Evolutionary conservation across 306 rosid genomes (phyloP).

Genomic region (Cucumis cinereus): DNA sequence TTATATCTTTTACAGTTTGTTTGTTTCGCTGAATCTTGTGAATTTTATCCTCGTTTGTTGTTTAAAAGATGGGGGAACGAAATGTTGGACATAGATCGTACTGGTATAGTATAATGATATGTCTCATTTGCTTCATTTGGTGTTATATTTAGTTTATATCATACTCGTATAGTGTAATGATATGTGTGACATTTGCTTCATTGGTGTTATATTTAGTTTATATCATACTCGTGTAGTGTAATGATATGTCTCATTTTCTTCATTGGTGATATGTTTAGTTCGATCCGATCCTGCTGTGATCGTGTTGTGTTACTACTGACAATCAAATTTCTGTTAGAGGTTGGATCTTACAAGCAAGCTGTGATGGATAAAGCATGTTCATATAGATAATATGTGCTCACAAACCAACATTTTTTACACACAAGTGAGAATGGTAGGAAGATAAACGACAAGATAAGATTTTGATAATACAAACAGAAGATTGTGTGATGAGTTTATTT

Average conservation of each 20-base stretch:
- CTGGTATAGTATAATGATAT: constrained; percentile 10
- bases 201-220: neutral
- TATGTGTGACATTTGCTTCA: neutral
- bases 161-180: constrained; percentile 12
- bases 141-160: neutral
- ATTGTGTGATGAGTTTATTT: neutral
- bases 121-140: constrained; percentile 4
- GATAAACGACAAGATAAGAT: neutral
- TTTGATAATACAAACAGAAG: constrained; percentile 2
- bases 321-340: neutral
- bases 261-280: neutral
- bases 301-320: neutral
- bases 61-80: constrained; percentile 25
- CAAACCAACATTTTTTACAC: neutral
- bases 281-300: too few relatives aligned
- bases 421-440: neutral
- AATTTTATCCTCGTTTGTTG: constrained; percentile 23
- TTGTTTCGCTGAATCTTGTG: constrained; percentile 40
- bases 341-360: neutral
- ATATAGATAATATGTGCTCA: neutral
- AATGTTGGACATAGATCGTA: constrained; percentile 17
- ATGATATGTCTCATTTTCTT: neutral
- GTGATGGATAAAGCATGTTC: neutral
- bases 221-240: constrained; percentile 15
- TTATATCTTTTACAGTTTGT: constrained; percentile 32